These are phyloP conservation scores for Malus hybrid DNA, from an alignment of 331 rosid genomes.

Conservation along the genomic window DNA sequence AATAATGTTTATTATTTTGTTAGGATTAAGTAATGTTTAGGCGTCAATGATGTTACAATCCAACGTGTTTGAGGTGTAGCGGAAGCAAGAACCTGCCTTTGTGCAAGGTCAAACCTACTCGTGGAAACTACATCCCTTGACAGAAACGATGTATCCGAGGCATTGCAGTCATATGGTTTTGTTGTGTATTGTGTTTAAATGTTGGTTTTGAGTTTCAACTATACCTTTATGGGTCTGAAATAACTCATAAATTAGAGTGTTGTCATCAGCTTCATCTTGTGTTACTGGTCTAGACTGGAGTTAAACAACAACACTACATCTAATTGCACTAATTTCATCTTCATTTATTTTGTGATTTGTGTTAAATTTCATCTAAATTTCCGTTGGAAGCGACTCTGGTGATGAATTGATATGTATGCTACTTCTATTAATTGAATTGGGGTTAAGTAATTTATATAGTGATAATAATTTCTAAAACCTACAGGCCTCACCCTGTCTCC, in stretches of 20 bases:
- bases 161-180: not conserved
- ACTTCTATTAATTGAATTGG: too few species aligned
- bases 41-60: slow-evolving; percentile 29
- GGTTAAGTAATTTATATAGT: too few species aligned
- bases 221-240: not conserved
- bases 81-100: slow-evolving; percentile 24
- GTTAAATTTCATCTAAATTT: too few species aligned
- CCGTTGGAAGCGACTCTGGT: too few species aligned
- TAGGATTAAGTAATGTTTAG: too few species aligned
- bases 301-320: slow-evolving; percentile 7
- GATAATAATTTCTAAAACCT: too few species aligned
- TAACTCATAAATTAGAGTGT: not conserved
- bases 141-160: slow-evolving; percentile 28
- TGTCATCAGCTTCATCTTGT: slow-evolving; percentile 16
- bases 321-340: not conserved
- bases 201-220: slow-evolving; percentile 4
- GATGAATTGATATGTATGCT: too few species aligned
- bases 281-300: not conserved
- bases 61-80: slow-evolving; percentile 40
- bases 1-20: too few species aligned
- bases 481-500: too few species aligned
- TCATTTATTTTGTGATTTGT: too few species aligned
- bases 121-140: slow-evolving; percentile 30
- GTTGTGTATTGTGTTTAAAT: too few species aligned
- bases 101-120: slow-evolving; percentile 38